phyloP scores from a whole-genome alignment of 257 asterid species.

The Jaltomata sinuosa region DNA sequence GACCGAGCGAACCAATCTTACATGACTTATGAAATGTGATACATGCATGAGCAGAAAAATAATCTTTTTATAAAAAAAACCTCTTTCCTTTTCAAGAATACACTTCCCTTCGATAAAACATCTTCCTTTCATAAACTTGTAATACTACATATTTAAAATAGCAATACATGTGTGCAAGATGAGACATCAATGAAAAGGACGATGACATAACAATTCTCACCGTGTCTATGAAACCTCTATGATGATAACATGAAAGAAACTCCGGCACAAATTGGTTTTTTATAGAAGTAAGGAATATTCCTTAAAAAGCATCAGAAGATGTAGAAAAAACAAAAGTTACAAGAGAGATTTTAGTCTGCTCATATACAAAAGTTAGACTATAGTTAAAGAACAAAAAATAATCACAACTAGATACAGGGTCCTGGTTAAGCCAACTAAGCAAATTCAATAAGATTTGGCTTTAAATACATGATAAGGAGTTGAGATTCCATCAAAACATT shows the following conservation, averaged over 20 bases:
- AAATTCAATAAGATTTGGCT: background rate
- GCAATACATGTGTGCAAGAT: background rate
- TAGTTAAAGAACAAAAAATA: no score
- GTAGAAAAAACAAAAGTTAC: background rate
- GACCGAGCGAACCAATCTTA: background rate
- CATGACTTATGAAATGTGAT: background rate
- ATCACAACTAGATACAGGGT: background rate
- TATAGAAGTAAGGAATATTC: background rate
- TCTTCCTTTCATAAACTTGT: background rate
- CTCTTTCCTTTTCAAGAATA: background rate
- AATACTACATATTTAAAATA: background rate
- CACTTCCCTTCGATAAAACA: background rate
- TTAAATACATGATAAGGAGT: background rate
- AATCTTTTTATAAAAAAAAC: no score
- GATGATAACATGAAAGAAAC: no score
- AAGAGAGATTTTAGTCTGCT: background rate
- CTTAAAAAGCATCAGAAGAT: background rate
- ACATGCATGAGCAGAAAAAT: background rate
- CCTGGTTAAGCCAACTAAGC: background rate
- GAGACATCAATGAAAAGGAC: background rate
- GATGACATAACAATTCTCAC: background rate
- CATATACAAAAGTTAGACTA: background rate
- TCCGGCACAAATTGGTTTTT: background rate
- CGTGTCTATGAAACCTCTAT: background rate
- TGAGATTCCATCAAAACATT: background rate